phyloP scores from a whole-genome alignment of 345 rosid species.

The Murraya paniculata region DNA sequence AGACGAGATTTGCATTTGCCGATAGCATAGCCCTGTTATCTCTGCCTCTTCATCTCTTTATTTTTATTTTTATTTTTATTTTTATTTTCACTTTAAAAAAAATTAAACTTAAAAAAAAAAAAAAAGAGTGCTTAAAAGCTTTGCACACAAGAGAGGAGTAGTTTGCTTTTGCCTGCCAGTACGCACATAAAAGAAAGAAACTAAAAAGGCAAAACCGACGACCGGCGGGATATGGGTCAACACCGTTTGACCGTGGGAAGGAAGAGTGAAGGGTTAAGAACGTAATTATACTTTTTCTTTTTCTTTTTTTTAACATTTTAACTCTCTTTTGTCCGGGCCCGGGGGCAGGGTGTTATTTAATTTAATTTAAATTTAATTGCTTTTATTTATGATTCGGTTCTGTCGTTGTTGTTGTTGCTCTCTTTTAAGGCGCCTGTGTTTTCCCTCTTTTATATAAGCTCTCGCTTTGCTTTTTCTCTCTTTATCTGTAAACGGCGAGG shows the following conservation, averaged over 20 bases:
- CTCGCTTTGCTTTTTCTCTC: constrained; percentile 24
- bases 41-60: neutral
- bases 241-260: constrained; percentile 45
- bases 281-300: constrained; percentile 18
- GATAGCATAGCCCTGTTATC: neutral
- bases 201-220: constrained; percentile 16
- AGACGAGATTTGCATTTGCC: neutral
- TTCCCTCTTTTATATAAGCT: constrained; percentile 30
- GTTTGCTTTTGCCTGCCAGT: neutral
- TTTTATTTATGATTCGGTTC: constrained; percentile 21
- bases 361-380: neutral
- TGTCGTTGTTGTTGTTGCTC: constrained; percentile 28
- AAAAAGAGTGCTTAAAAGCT: neutral
- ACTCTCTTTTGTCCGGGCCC: neutral
- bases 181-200: neutral
- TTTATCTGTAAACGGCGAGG: constrained; percentile 23
- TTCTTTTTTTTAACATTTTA: no score
- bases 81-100: neutral
- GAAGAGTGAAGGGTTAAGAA: constrained; percentile 27
- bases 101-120: neutral
- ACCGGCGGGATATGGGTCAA: constrained; percentile 47
- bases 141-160: neutral
- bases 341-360: neutral
- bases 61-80: no score
- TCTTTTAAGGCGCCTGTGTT: constrained; percentile 3